Percentiles rank a stretch among this genome's conserved stretches.
Evolutionary conservation across 169 alveolate species (phyloP).

Genomic region (Plasmodium knowlesi): DNA sequence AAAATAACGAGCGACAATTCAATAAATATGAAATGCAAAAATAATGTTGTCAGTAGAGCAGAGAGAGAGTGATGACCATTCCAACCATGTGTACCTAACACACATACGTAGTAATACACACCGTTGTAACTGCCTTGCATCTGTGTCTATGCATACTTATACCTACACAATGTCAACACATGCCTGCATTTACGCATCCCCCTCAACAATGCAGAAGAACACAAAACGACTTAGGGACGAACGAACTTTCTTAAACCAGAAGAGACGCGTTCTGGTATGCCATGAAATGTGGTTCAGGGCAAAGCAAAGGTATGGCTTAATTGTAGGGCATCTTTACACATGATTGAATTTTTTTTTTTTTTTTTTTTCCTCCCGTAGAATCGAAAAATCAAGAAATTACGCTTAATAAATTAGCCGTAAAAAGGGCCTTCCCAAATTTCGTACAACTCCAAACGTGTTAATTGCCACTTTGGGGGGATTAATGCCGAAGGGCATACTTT

Average conservation of each 20-base stretch:
- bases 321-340: background rate
- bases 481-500: background rate
- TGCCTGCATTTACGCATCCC: background rate
- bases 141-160: background rate
- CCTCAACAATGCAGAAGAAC: conserved; percentile 15
- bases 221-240: conserved; percentile 18
- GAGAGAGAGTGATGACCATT: background rate
- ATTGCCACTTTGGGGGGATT: background rate
- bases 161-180: background rate
- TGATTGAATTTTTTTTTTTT: background rate
- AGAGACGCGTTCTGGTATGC: conserved; percentile 53
- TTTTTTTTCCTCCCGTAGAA: conserved; percentile 14
- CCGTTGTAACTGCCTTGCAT: background rate
- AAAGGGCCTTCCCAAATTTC: background rate
- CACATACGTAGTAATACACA: background rate
- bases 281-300: background rate
- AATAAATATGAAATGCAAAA: background rate
- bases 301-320: background rate
- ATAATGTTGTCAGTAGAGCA: background rate
- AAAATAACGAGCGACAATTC: background rate
- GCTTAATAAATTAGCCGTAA: conserved; percentile 6
- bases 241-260: conserved; percentile 32
- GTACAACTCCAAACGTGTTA: background rate
- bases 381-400: conserved; percentile 19
- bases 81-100: background rate